Base-by-base conservation (phyloP, 1,284 basidiomycete genomes). In the Apiotrichum brassicae region DNA sequence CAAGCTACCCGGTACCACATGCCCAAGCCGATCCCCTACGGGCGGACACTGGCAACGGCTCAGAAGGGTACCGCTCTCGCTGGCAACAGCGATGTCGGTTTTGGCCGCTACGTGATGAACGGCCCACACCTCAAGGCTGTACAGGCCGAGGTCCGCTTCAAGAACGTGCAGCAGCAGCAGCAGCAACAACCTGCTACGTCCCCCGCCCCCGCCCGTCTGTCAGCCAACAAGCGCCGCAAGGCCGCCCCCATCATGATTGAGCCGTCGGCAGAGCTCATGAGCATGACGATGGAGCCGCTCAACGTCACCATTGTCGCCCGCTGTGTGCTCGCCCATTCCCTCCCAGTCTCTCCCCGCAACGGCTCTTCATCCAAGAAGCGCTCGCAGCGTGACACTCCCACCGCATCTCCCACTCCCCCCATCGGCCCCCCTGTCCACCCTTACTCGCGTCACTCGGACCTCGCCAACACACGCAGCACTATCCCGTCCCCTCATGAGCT, bases 401-500 rank as follows among this genome's bases (percentile, higher is more conserved):
- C 43, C 9, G 56, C 41, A 25, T 57, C 49, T 6, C 49, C 52
- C 1, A 50, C 48, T 1, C 51, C 53, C 22, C 43, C 47, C 14
- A 20, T 22, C 12, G 45, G 33, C 16, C 38, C 46, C 18, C 43
- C 45, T 22, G 38, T 59, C 36, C 62, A 66, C 43, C 64, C 61
- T 6, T 66, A 66, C 50, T 62, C 61, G n/a, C 59, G 56, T 28
- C 35, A 47, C n/a, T 43, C 44, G 19, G 64, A 66, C 43, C 55
- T 62, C 28, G 58, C 56, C 47, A 66, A 66, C 51, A 61, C 56
- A 6, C 57, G 64, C 26, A 60, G 59, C 23, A 52, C 48, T 24
- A 45, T 60, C 16, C 64, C 63, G 2, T 66, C 64, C 1, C 61
- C 61, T 1, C 54, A 52, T 22, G 64, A 66, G 49, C 49, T 62